Base-by-base conservation (phyloP, 139 green algal species). In the Chlorella sp. region DNA sequence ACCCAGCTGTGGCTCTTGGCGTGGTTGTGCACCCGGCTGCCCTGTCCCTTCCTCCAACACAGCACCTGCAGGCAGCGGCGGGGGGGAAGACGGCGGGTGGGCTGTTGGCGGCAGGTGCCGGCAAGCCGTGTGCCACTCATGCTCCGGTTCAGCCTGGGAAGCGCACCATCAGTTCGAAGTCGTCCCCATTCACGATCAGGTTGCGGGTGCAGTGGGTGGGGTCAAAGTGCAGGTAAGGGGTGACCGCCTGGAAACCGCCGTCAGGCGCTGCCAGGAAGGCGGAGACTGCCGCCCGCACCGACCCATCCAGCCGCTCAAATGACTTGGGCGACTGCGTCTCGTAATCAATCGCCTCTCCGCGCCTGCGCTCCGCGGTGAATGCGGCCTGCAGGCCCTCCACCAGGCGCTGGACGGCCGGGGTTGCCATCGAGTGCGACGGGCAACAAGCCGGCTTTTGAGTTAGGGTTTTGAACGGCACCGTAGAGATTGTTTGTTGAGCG, bases 1-100 rank as follows among this genome's bases (percentile, higher is more conserved):
- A 93, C 77, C 83, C 84, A 93, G 24, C 91, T 88, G 81, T 93
- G 91, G 26, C 37, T 66, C 48, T 83, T 39, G 5, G 36, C 68
- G 83, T 93, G 91, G 79, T 93, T 91, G 91, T 93, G 91, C 53
- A 93, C 81, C 37, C 88, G 91, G 53, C 48, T 83, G 28, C 88
- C 88, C 39, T 93, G 91, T 14, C 91, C 91, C 5, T 37, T 37
- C 36, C n/a, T 37, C 91, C 91, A 92, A 57, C 91, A 93, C 4
- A 93, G 68, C 66, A 93, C 80, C 80, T 85, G 80, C 30, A 36
- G 69, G 69, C 69, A 77, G 69, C 12, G 32, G 28, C 2, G 69
- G 22, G 21, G 22, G 22, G 64, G 2, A 18, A 5, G 64, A 71
- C 2, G 21, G 64, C 64, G 22, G 64, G 5, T 71, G 64, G 21